Percentiles rank a stretch among this genome's conserved stretches.
These are phyloP conservation scores for Ustulina deusta DNA, from an alignment of 2,329 filamentous ascomycete genomes.

Conservation along the genomic window DNA sequence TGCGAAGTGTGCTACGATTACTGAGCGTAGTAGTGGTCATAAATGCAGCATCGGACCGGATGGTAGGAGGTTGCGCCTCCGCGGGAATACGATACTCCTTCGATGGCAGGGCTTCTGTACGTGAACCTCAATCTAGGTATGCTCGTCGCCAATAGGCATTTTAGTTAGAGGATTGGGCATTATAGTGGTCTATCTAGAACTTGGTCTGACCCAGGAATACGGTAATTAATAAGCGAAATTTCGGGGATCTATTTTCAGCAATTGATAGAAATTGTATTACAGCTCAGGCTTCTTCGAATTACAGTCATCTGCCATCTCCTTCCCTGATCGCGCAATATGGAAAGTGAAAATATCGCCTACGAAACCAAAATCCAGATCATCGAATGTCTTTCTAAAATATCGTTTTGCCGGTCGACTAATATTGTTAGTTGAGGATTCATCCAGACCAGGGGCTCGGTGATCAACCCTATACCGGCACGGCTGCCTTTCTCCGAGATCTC, in stretches of 20 bases:
- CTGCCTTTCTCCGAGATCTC: slow-evolving; percentile 1
- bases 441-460: neutral
- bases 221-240: too few species aligned
- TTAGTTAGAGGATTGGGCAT: slow-evolving; percentile 61
- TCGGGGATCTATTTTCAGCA: too few species aligned
- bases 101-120: slow-evolving; percentile 60
- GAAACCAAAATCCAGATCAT: neutral
- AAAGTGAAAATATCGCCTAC: neutral
- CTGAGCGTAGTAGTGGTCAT: too few species aligned
- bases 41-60: slow-evolving; percentile 61
- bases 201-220: slow-evolving; percentile 39
- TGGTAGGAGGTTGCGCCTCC: slow-evolving; percentile 44
- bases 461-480: neutral
- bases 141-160: slow-evolving; percentile 55
- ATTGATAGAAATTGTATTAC: too few species aligned
- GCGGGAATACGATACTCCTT: slow-evolving; percentile 54
- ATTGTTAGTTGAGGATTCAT: neutral
- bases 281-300: neutral
- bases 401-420: neutral
- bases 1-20: too few species aligned
- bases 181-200: slow-evolving; percentile 63
- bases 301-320: too few species aligned
- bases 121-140: slow-evolving; percentile 60
- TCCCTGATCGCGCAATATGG: neutral
- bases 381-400: neutral